These are phyloP conservation scores for Claviceps sp. DNA, from an alignment of 2,329 filamentous ascomycete species.

Conservation along the genomic window DNA sequence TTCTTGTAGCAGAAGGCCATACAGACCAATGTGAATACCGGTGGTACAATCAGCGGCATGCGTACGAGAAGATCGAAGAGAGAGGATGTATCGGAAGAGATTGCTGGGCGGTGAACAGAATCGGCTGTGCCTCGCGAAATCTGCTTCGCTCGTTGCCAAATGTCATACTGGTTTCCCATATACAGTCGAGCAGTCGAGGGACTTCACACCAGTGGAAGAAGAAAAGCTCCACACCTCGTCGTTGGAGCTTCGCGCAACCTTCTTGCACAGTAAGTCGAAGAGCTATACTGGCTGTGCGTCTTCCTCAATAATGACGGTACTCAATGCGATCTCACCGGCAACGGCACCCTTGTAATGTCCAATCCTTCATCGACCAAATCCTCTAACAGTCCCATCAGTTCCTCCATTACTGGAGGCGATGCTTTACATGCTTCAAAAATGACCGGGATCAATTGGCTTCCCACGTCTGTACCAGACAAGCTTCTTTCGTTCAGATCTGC, in stretches of 20 bases:
- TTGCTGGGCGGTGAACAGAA: background rate
- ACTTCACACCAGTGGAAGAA: background rate
- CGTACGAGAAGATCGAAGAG: background rate
- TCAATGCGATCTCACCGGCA: background rate
- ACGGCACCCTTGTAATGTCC: background rate
- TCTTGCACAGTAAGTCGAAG: background rate
- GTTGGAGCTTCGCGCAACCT: background rate
- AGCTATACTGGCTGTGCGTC: conserved; percentile 1
- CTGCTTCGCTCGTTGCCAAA: background rate
- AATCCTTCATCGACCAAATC: background rate
- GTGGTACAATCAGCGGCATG: too few species aligned
- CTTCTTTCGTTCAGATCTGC: background rate
- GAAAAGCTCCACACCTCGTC: background rate
- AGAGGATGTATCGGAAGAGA: background rate
- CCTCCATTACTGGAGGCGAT: background rate
- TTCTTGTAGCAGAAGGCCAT: too few species aligned
- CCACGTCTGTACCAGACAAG: background rate
- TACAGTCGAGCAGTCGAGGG: too few species aligned
- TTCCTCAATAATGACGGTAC: background rate
- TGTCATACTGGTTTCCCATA: background rate
- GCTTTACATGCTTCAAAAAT: background rate
- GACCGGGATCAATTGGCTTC: background rate
- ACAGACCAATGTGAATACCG: too few species aligned
- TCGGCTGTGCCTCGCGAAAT: background rate
- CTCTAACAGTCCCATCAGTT: background rate